Conservation (phyloP, 768 basidiomycete genomes). For the Hygrocybe punicea region DNA sequence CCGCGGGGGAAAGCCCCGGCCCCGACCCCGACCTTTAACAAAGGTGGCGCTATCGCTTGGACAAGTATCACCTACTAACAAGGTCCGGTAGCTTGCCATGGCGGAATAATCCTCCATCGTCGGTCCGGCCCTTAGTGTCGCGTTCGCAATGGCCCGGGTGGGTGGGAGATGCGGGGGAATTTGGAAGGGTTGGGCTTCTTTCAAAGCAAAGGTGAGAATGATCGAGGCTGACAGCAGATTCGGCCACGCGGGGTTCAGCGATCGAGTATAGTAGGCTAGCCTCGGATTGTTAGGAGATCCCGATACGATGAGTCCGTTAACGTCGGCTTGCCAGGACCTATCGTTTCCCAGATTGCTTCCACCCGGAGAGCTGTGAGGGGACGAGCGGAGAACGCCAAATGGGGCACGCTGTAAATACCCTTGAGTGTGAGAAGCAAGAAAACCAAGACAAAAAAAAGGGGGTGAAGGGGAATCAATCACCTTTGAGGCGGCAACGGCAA, state of each 20-base stretch:
- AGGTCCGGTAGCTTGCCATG: constrained; percentile 43
- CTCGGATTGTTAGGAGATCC: background rate
- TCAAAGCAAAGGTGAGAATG: constrained; percentile 50
- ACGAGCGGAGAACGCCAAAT: background rate
- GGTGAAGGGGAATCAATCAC: too few species aligned
- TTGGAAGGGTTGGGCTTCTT: constrained; percentile 43
- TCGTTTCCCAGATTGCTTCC: background rate
- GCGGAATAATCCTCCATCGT: constrained; percentile 51
- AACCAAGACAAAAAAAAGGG: too few species aligned
- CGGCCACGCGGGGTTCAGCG: constrained; percentile 27
- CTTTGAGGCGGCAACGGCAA: constrained; percentile 22
- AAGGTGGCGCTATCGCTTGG: background rate
- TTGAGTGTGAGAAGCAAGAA: background rate
- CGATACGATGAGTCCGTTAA: background rate
- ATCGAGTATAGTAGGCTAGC: constrained; percentile 4
- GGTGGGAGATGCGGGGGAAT: constrained; percentile 51
- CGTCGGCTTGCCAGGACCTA: background rate
- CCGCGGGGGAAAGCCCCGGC: constrained; percentile 23
- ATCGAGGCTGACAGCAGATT: constrained; percentile 45
- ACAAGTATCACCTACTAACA: constrained; percentile 47
- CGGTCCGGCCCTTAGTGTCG: constrained; percentile 46
- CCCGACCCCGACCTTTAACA: constrained; percentile 2
- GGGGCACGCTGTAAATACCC: background rate
- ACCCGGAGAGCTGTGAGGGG: background rate
- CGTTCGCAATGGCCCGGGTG: constrained; percentile 44